Evolutionary conservation across 345 rosid species (phyloP), one percentile per base, ranked within the genome.

Genomic region (Salix udensis): DNA sequence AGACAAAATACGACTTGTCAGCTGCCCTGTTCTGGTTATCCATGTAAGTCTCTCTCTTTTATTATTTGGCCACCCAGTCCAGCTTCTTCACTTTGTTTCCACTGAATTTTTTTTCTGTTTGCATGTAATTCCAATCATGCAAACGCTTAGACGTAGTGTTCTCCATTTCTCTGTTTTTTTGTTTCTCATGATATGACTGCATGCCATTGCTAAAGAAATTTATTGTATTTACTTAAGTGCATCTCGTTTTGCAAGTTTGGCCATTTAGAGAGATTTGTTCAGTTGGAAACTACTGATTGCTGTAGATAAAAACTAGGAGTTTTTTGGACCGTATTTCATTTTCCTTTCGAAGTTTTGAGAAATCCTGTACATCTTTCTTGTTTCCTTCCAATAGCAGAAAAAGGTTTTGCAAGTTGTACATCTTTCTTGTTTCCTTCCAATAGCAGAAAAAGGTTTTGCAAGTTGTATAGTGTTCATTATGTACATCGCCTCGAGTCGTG

Each of bases 1-100:
- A 69, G 99, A 96, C 90, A 96, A 93, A 86, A 96, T 96, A 75
- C 89, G 97, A 44, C 90, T 88, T 46, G 99, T 93, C 81, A 86
- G 31, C 72, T 91, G 97, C 74, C 98, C 94, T 4, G 97, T 96
- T 84, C 90, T 96, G 67, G 98, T 96, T 67, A 92, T 96, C 76
- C 99, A 96, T 89, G 99, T 96, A 89, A 85, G 98, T 81, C 26
- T 58, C 67, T 75, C 72, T 50, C 23, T 19, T 76, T 66, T 21
- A 44, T 64, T 66, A 2, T 26, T 26, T 75, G 34, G 18, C 58
- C 30, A 28, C 30, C 30, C 30, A 1, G 30, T 34, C 28, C 60
- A 50, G 61, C 34, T 39, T 36, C 73, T 62, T 68, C 61, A 5
- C 15, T 52, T 50, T 37, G 28, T 44, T 67, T 31, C 9, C 26